Evolutionary conservation across 78 protist species (phyloP), one percentile per base, ranked within the genome.

Genomic region (Dictyostelium brefeldianum): DNA sequence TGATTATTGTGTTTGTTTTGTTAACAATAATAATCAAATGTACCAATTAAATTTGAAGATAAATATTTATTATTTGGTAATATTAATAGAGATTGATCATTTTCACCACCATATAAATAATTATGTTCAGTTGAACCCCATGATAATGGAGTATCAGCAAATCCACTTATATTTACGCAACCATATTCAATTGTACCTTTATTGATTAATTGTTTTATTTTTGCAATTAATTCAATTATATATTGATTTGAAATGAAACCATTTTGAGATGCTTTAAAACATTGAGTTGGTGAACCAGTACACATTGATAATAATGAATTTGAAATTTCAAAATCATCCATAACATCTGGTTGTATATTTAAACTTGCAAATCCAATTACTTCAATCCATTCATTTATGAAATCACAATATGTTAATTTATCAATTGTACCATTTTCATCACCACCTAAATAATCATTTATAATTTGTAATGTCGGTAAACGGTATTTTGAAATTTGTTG

Each of bases 131-230:
- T 77, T 20, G 41, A 27, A 29, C n/a, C 36, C 92, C 92, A 87
- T 10, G 67, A 51, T 1, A 87, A 62, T n/a, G 92, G 92, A 14
- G 92, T 62, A 77, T 87, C 92, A 56, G 74, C 14, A 36, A 87
- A 87, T 5, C 92, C 92, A 50, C 5, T 43, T 8, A 87, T 50
- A 29, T 87, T 64, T 22, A 87, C 10, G 11, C 46, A 27, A 31
- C 73, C 75, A 65, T 71, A 87, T 74, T 84, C 82, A n/a, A 84
- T 84, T 14, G n/a, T 17, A 10, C 54, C 81, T 9, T 53, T 57
- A 31, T 36, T 4, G 6, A 31, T 56, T 48, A 18, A 73, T 12
- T 9, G 12, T 31, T 78, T 78, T 14, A 78, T 54, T 54, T 78
- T 78, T 25, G 14, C 36, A 54, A 78, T 53, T 3, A 54, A 29